Evolutionary conservation across 139 green algal genomes (phyloP), one percentile per base, ranked within the genome.

Genomic region (Monoraphidium neglectum): DNA sequence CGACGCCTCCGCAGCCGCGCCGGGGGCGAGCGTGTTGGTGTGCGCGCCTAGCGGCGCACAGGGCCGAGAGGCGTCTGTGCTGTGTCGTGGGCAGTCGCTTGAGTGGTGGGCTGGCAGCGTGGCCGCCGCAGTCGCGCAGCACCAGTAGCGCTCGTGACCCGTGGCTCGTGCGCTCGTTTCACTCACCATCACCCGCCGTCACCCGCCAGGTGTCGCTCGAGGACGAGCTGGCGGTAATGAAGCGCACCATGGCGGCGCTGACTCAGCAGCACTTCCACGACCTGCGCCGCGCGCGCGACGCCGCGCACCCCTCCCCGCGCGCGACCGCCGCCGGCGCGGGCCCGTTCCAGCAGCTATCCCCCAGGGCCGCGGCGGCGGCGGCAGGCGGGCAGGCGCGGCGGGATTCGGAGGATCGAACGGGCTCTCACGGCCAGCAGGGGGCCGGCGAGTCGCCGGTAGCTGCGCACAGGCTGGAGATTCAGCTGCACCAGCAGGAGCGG

Each of bases 221-320:
- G 24, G 63, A 79, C 38, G 73, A 79, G 73, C 51, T 79, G 21
- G 66, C 26, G 26, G 56, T 16, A 15, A 49, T 79, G 33, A 79
- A 79, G n/a, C 59, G 72, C 47, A 54, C 73, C 4, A 67, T 79
- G 73, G 73, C 73, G 15, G 36, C 49, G 4, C 72, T 79, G 73
- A 79, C 61, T 49, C 63, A 47, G 49, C 73, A 79, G 73, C 73
- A 79, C 63, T 79, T 67, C 47, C 23, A 68, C 30, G 73, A 79
- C 47, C 38, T 73, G 23, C 65, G 73, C 16, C 49, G 62, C 46
- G 24, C 61, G n/a, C 36, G 38, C 2, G 63, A 79, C 23, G 32
- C 63, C 28, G 57, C n/a, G 10, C 10, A 8, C 28, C n/a, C n/a
- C 10, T 33, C 57, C 28, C 57, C 57, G 12, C 43, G 43, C 43